phyloP scores from a whole-genome alignment of 768 basidiomycete species.

The Trametes sanguinea region DNA sequence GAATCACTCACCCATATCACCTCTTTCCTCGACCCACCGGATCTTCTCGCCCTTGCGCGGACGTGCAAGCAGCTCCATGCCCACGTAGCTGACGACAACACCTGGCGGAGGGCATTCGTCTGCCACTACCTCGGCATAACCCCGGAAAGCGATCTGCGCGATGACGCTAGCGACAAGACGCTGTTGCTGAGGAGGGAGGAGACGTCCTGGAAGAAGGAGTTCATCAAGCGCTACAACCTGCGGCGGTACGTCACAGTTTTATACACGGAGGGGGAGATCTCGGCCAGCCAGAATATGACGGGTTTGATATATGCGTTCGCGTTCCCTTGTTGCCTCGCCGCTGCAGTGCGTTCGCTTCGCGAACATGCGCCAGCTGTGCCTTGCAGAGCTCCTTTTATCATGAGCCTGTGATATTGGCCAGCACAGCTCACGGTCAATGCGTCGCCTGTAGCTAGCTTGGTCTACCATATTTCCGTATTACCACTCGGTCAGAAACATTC shows the following conservation, averaged over 20 bases:
- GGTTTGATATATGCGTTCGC: neutral
- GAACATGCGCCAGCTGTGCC: neutral
- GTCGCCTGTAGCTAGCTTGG: no score
- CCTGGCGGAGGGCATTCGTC: slow-evolving; percentile 77
- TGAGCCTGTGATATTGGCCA: no score
- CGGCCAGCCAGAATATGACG: neutral
- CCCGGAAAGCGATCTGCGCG: slow-evolving; percentile 59
- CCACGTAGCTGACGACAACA: slow-evolving; percentile 77
- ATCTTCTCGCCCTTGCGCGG: slow-evolving; percentile 57
- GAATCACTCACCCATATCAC: slow-evolving; percentile 81
- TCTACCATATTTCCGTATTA: no score
- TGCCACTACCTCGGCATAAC: slow-evolving; percentile 65
- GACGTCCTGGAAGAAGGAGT: slow-evolving; percentile 70
- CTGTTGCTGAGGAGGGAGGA: slow-evolving; percentile 59
- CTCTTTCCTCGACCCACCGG: slow-evolving; percentile 64
- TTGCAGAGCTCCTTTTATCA: neutral
- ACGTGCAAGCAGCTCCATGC: slow-evolving; percentile 54
- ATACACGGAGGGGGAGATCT: slow-evolving; percentile 1
- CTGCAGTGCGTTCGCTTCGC: slow-evolving; percentile 10
- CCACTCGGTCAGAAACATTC: no score
- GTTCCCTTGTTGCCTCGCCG: neutral
- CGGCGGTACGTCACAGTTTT: slow-evolving; percentile 46
- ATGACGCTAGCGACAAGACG: slow-evolving; percentile 37
- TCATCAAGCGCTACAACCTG: slow-evolving; percentile 55
- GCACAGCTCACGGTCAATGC: no score